These are phyloP conservation scores for Rhodamnia rubescens DNA, from an alignment of 345 rosid genomes.

Conservation along the genomic window DNA sequence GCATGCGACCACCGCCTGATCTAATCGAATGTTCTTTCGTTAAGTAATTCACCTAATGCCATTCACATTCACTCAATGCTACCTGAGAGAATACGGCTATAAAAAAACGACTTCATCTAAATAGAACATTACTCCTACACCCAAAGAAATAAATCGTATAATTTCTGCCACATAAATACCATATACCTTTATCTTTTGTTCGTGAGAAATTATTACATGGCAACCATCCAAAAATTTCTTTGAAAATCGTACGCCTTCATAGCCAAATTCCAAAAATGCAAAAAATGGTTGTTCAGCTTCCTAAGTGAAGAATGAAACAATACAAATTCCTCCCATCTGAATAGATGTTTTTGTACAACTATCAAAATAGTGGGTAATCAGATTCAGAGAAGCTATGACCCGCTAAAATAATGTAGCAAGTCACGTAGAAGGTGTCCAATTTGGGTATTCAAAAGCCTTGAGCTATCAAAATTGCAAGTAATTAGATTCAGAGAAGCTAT, in stretches of 20 bases:
- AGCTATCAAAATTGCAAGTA: background rate
- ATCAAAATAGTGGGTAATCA: background rate
- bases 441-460: background rate
- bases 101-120: background rate
- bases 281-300: background rate
- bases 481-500: background rate
- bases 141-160: background rate
- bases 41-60: background rate
- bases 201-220: background rate
- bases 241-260: background rate
- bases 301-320: background rate
- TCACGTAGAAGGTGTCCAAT: background rate
- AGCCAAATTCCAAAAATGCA: background rate
- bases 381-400: background rate
- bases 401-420: background rate
- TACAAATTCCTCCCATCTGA: background rate
- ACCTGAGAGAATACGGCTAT: background rate
- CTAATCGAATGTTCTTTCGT: background rate
- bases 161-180: background rate
- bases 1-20: background rate
- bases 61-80: background rate
- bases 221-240: background rate
- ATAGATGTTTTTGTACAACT: background rate
- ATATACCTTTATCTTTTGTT: background rate
- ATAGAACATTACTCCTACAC: background rate